Evolutionary conservation across 2,329 filamentous ascomycete genomes (phyloP).

Genomic region (Penicillium sp.): DNA sequence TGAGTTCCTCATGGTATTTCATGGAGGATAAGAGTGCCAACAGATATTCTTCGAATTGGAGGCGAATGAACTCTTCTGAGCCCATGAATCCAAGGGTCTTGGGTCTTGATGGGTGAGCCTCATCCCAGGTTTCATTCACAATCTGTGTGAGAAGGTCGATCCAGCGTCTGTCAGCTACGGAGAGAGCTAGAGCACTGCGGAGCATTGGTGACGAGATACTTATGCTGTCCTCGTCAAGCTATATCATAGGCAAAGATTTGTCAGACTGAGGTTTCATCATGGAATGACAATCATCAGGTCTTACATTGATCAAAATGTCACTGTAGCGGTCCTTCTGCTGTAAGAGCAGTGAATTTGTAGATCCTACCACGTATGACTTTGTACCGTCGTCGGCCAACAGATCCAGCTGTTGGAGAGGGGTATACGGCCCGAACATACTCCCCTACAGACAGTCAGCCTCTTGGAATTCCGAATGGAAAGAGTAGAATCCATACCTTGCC

Average conservation of each 20-base stretch:
- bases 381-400: slow-evolving; percentile 89
- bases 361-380: slow-evolving; percentile 96
- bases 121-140: slow-evolving; percentile 96
- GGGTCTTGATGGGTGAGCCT: slow-evolving; percentile 80
- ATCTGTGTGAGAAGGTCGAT: slow-evolving; percentile 93
- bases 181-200: slow-evolving; percentile 70
- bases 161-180: slow-evolving; percentile 86
- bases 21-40: slow-evolving; percentile 81
- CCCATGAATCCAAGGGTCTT: slow-evolving; percentile 93
- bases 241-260: not conserved
- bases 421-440: slow-evolving; percentile 93
- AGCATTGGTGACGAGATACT: slow-evolving; percentile 79
- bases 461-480: not conserved
- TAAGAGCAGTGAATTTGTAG: slow-evolving; percentile 88
- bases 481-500: slow-evolving; percentile 62
- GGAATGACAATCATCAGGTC: slow-evolving; percentile 6
- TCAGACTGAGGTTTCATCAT: not conserved
- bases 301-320: slow-evolving; percentile 84
- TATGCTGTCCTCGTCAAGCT: slow-evolving; percentile 81
- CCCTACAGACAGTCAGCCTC: slow-evolving; percentile 54
- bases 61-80: slow-evolving; percentile 93
- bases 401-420: slow-evolving; percentile 91
- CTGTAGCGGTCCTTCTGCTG: slow-evolving; percentile 95
- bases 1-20: slow-evolving; percentile 77
- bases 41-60: slow-evolving; percentile 96